Base-by-base conservation (phyloP, 148 eudicot species). In the Rheum nobile region DNA sequence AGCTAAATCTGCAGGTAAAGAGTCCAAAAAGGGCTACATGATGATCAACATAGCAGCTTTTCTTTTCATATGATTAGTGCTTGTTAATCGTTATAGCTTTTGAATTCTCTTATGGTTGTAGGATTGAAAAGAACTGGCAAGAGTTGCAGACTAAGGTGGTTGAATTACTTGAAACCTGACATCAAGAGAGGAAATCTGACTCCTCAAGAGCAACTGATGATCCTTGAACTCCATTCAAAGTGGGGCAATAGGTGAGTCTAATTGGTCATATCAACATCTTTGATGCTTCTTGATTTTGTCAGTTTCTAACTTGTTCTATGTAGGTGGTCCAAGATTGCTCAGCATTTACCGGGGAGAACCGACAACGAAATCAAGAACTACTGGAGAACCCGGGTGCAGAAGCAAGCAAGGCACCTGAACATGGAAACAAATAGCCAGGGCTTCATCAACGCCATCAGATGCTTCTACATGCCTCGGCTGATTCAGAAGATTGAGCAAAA, bases 51-150 rank as follows among this genome's bases (percentile, higher is more conserved):
- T n/a, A n/a, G n/a, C 34, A 63, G 12, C 8, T 28, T 26, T 28
- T 63, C 21, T 26, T 63, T 63, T 63, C 8, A n/a, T 28, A 59
- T 12, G 9, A 68, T 34, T 68, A 32, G 24, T 41, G 5, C 41
- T 34, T 29, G 71, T 67, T 32, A 13, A 16, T 17, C 14, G 22
- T 17, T 4, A 32, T 34, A 22, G 11, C 17, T 32, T 31, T 68
- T 1, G 17, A 68, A 5, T 22, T 32, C 21, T 24, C 6, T 14
- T 12, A 8, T 55, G 55, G 29, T 71, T 65, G 0, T 77, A 92
- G 97, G 97, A 70, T 75, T 92, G 75, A 90, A 82, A 84, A 88
- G 97, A 83, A 92, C 85, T 19, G 95, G 95, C 43, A 92, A 92
- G 75, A 89, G 97, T 74, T 92, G 97, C 77, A 88, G 97, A 76